Evolutionary conservation across 2,329 filamentous ascomycete species (phyloP), one percentile per base, ranked within the genome.

Genomic region (Alternaria ethzedia): DNA sequence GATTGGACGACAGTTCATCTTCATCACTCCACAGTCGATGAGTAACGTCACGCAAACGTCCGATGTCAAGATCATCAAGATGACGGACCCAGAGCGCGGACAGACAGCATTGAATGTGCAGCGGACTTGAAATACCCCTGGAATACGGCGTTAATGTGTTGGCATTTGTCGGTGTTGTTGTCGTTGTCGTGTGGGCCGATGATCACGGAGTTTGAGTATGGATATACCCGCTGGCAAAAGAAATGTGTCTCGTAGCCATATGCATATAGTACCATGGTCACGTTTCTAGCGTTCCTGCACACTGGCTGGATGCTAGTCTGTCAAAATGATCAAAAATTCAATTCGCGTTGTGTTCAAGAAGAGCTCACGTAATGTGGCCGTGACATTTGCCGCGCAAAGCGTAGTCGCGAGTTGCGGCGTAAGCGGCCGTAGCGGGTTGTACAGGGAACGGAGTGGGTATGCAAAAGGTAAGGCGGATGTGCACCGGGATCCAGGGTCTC

Each of bases 1-100:
- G 2, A 90, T 96, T n/a, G 93, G 94, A 25, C 88, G 93, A 65
- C 96, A 99, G 78, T 99, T 96, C 75, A 94, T 99, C 68, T 87
- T 99, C 59, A 99, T 99, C 77, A 97, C 95, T 3, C 96, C 96
- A 26, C 96, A 97, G 71, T 91, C 91, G 50, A 93, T 97, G 82
- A 81, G 78, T 64, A 84, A 75, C 28, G 70, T 74, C 13, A 61
- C 63, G 26, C 69, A 71, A 58, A 66, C 68, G 17, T 87, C 88
- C 60, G 93, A 96, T 74, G 92, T 96, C 64, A 92, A 89, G 75
- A 90, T 96, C 66, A 91, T 92, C 79, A 89, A 90, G 89, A 85
- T 86, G 84, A 80, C 72, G 15, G 84, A 86, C 71, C 84, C 84
- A 6, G 83, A 86, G 72, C 81, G 84, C 28, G 84, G 84, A 51